Evolutionary conservation across 148 eudicot species (phyloP).

Genomic region (Rhododendron henanense): DNA sequence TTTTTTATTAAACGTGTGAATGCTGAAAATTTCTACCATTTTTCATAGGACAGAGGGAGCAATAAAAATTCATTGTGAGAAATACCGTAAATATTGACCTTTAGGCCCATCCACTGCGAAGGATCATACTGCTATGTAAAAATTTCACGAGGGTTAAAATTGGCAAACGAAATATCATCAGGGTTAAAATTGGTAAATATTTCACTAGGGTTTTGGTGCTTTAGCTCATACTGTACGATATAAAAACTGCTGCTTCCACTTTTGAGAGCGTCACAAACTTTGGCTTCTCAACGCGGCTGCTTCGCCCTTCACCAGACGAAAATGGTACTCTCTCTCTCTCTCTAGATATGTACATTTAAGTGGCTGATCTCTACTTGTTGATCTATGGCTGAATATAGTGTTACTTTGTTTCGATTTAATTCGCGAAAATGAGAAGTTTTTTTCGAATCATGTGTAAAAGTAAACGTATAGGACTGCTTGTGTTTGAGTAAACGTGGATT

Average conservation of each 20-base stretch:
- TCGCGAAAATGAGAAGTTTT: neutral
- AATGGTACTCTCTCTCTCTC: slow-evolving; percentile 1
- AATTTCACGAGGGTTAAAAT: neutral
- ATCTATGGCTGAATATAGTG: too few species aligned
- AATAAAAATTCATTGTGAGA: too few species aligned
- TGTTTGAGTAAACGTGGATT: neutral
- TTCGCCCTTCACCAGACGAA: neutral
- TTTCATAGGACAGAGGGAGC: too few species aligned
- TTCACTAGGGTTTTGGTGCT: neutral
- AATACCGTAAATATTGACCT: neutral
- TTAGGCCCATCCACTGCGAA: neutral
- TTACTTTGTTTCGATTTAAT: neutral
- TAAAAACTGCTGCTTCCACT: neutral
- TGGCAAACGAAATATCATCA: neutral
- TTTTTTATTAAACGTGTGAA: too few species aligned
- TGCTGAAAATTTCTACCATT: too few species aligned
- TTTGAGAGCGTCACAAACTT: neutral
- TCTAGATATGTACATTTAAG: neutral
- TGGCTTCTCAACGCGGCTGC: neutral
- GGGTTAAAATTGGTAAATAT: neutral
- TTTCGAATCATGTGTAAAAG: neutral
- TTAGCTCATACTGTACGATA: neutral
- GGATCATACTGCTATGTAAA: neutral
- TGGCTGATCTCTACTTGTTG: neutral
- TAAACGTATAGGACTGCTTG: neutral